These are phyloP conservation scores for Yamadazyma oceani DNA, from an alignment of 1,139 yeast genomes.

Conservation along the genomic window DNA sequence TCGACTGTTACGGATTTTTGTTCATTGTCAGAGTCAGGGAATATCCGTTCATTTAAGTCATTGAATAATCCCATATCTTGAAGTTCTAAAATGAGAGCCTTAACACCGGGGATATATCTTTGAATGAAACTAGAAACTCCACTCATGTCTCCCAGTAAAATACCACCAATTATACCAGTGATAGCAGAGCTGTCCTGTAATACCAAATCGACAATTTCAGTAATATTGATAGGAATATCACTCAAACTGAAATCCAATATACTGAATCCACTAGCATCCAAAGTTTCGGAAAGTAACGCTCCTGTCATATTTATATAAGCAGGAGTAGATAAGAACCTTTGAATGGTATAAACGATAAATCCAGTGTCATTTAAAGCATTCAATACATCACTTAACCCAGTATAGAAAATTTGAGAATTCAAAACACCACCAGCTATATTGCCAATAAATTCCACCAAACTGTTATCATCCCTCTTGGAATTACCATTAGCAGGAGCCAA, in stretches of 20 bases:
- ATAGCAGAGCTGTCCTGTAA: constrained; percentile 29
- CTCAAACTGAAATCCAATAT: constrained; percentile 12
- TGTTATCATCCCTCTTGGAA: constrained; percentile 26
- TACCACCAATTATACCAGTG: constrained; percentile 21
- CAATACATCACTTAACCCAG: constrained; percentile 27
- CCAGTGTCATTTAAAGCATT: constrained; percentile 46
- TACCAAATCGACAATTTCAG: constrained; percentile 23
- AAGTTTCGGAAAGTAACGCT: constrained; percentile 25
- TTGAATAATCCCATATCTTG: constrained; percentile 41
- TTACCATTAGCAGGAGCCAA: constrained; percentile 20
- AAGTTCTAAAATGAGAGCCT: constrained; percentile 31
- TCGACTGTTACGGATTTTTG: constrained; percentile 7
- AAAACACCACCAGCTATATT: constrained; percentile 32
- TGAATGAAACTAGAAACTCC: constrained; percentile 14
- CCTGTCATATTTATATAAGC: constrained; percentile 41
- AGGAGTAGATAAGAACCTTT: constrained; percentile 36
- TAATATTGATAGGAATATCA: constrained; percentile 24
- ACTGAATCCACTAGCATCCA: constrained; percentile 7
- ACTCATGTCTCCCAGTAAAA: constrained; percentile 23
- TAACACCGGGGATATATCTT: constrained; percentile 34
- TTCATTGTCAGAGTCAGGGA: constrained; percentile 25
- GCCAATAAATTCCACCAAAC: constrained; percentile 29
- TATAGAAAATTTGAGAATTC: constrained; percentile 28
- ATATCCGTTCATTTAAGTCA: constrained; percentile 38
- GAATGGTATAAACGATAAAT: constrained; percentile 38